These are phyloP conservation scores for Penicillium sp. DNA, from an alignment of 2,329 filamentous ascomycete genomes.

Conservation along the genomic window DNA sequence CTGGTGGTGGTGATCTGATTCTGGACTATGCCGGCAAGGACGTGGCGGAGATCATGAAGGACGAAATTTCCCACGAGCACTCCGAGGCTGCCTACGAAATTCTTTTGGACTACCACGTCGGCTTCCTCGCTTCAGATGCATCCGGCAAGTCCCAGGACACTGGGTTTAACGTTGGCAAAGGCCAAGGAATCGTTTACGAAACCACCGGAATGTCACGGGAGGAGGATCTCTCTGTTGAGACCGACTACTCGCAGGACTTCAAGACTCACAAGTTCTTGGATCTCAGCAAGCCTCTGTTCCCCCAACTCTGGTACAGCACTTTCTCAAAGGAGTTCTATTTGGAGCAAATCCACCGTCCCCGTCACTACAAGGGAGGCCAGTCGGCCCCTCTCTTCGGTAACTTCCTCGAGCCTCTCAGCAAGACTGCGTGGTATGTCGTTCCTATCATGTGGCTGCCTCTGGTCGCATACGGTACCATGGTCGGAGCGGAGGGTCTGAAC, in stretches of 20 bases:
- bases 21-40: slow-evolving; percentile 89
- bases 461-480: slow-evolving; percentile 67
- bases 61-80: slow-evolving; percentile 78
- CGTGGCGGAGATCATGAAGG: slow-evolving; percentile 75
- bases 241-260: slow-evolving; percentile 72
- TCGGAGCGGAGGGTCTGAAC: slow-evolving; percentile 62
- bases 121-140: slow-evolving; percentile 67
- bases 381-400: slow-evolving; percentile 96
- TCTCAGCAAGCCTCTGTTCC: slow-evolving; percentile 75
- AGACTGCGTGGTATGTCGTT: slow-evolving; percentile 92
- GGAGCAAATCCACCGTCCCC: slow-evolving; percentile 89
- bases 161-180: slow-evolving; percentile 28
- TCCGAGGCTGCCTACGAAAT: slow-evolving; percentile 95
- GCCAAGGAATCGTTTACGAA: slow-evolving; percentile 41
- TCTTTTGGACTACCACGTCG: slow-evolving; percentile 80
- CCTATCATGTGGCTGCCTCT: slow-evolving; percentile 82
- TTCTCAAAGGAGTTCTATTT: slow-evolving; percentile 97
- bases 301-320: slow-evolving; percentile 82
- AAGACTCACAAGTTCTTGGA: slow-evolving; percentile 93
- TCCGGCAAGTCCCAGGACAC: slow-evolving; percentile 33
- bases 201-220: slow-evolving; percentile 83
- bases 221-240: slow-evolving; percentile 83
- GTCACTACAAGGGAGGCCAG: slow-evolving; percentile 90
- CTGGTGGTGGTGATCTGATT: slow-evolving; percentile 83
- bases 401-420: slow-evolving; percentile 94